Conservation (phyloP, 768 basidiomycete species). For the Saitozyma sp. region DNA sequence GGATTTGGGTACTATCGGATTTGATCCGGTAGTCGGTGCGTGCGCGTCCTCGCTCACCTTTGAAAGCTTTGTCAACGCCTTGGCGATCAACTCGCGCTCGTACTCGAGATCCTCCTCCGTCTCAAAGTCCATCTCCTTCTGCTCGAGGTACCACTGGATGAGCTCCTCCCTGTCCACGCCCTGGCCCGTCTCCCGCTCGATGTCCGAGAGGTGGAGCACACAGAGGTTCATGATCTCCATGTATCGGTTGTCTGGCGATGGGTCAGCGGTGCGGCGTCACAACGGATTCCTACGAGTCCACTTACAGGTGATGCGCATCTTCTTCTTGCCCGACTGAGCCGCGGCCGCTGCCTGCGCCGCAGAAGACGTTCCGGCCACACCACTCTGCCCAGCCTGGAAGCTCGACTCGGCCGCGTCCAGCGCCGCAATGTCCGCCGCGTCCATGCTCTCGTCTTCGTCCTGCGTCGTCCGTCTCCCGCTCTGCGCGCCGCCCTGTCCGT, state of each 20-base stretch:
- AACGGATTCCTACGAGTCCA: background rate
- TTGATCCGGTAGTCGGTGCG: background rate
- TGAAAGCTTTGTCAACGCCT: constrained; percentile 83
- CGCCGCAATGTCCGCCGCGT: constrained; percentile 64
- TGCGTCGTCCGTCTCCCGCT: constrained; percentile 58
- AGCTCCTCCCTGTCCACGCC: constrained; percentile 88
- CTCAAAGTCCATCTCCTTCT: constrained; percentile 76
- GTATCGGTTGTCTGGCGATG: constrained; percentile 71
- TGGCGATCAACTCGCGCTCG: constrained; percentile 84
- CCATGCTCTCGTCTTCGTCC: constrained; percentile 64
- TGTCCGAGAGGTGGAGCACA: constrained; percentile 73
- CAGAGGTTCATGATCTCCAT: constrained; percentile 78
- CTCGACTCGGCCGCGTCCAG: constrained; percentile 53
- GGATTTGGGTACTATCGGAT: background rate
- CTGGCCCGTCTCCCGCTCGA: constrained; percentile 70
- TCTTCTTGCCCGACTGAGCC: constrained; percentile 55
- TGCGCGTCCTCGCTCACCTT: constrained; percentile 65
- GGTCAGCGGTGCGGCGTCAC: background rate
- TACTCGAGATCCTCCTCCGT: constrained; percentile 85
- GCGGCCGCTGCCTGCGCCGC: constrained; percentile 49
- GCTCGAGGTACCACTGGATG: constrained; percentile 94
- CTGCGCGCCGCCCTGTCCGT: constrained; percentile 56
- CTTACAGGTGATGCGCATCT: constrained; percentile 81
- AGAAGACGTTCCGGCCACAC: constrained; percentile 14
- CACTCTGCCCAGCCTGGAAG: constrained; percentile 28